Evolutionary conservation across 1,284 basidiomycete genomes (phyloP).

Genomic region (Ceratorhiza oryzae-sativae): DNA sequence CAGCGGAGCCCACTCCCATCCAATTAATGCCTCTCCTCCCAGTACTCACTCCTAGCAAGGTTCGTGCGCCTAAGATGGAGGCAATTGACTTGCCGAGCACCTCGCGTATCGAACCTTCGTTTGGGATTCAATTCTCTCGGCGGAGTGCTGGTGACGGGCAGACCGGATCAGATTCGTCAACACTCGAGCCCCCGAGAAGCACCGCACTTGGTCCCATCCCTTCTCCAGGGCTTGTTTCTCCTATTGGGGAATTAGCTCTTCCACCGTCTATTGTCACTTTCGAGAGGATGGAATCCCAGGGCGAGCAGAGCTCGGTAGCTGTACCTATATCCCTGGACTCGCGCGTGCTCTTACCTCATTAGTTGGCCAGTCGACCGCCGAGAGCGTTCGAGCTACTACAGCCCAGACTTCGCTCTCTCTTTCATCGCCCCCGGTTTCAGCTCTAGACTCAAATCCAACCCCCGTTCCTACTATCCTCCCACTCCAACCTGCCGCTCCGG

Average conservation of each 20-base stretch:
- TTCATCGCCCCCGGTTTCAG: not conserved
- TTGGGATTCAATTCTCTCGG: not conserved
- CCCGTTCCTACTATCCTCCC: not conserved
- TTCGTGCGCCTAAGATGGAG: constrained; percentile 17
- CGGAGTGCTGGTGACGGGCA: not conserved
- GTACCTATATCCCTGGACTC: not conserved
- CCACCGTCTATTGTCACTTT: constrained; percentile 19
- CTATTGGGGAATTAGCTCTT: constrained; percentile 21
- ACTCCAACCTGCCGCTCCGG: not conserved
- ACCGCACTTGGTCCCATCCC: not conserved
- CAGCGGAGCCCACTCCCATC: not conserved
- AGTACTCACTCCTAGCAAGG: constrained; percentile 23
- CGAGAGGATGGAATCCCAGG: not conserved
- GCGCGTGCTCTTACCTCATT: not conserved
- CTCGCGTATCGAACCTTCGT: constrained; percentile 29
- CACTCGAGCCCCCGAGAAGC: constrained; percentile 9
- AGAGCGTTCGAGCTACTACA: not conserved
- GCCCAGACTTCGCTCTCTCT: not conserved
- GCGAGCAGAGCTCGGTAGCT: not conserved
- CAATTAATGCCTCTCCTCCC: constrained; percentile 32
- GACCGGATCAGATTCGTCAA: constrained; percentile 1
- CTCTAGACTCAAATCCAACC: not conserved
- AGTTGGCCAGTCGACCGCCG: not conserved
- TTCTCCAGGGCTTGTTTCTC: constrained; percentile 14
- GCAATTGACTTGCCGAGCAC: constrained; percentile 22